Conservation (phyloP, 176 grass and related monocot genomes). For the Oryza brachyantha region DNA sequence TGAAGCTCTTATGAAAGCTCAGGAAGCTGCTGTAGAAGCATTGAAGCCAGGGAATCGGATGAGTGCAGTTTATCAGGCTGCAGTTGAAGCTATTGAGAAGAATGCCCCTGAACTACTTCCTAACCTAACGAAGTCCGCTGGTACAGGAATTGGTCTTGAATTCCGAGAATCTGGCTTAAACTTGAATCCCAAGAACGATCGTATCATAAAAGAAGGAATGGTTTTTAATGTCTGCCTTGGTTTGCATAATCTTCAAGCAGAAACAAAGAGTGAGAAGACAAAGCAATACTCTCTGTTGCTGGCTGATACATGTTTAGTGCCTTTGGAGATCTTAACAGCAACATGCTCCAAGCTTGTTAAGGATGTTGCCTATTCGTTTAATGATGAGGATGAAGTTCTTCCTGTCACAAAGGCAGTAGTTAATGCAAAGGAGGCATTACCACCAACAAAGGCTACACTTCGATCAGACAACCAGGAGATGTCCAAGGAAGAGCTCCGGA, state of each 20-base stretch:
- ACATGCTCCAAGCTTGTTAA: conserved; percentile 73
- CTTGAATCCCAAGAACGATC: conserved; percentile 73
- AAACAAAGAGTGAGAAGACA: conserved; percentile 76
- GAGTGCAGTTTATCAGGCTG: conserved; percentile 60
- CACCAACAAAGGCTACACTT: conserved; percentile 59
- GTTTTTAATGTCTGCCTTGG: conserved; percentile 88
- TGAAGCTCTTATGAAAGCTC: conserved; percentile 85
- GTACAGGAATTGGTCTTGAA: conserved; percentile 91
- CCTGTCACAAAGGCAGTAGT: not conserved
- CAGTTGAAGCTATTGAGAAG: conserved; percentile 54
- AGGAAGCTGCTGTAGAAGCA: conserved; percentile 67
- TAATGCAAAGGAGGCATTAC: conserved; percentile 13
- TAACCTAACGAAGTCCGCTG: conserved; percentile 74
- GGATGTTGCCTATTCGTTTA: conserved; percentile 66
- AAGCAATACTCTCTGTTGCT: conserved; percentile 72
- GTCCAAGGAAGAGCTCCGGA: conserved; percentile 85
- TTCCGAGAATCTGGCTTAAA: conserved; percentile 84
- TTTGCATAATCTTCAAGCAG: conserved; percentile 79
- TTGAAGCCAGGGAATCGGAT: conserved; percentile 66
- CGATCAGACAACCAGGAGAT: conserved; percentile 75
- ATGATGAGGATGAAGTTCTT: conserved; percentile 57
- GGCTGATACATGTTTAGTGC: conserved; percentile 75
- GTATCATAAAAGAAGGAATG: conserved; percentile 63
- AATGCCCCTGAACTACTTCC: conserved; percentile 74
- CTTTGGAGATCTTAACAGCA: conserved; percentile 59